These are phyloP conservation scores for Chalara sp. DNA, from an alignment of 2,329 filamentous ascomycete species.

Conservation along the genomic window DNA sequence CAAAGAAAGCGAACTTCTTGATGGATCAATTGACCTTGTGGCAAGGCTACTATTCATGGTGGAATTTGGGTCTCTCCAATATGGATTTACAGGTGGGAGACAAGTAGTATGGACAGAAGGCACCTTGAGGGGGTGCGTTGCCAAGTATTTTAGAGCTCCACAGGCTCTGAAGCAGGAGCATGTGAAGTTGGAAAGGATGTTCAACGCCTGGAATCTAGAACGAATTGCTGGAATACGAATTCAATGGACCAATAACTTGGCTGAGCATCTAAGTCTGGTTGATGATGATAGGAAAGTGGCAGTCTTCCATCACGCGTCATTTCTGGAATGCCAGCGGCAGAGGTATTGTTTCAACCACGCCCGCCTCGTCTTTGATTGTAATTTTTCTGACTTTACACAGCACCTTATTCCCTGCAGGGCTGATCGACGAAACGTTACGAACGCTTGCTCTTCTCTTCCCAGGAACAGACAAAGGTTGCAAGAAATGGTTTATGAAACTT, in stretches of 20 bases:
- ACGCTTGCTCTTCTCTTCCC: conserved; percentile 33
- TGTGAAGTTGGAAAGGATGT: conserved; percentile 16
- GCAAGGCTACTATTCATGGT: conserved; percentile 9
- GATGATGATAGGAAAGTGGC: conserved; percentile 32
- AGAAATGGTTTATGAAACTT: conserved; percentile 19
- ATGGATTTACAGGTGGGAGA: conserved; percentile 5
- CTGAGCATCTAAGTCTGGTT: conserved; percentile 33
- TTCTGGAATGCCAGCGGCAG: conserved; percentile 26
- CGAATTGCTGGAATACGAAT: conserved; percentile 31
- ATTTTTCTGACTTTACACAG: conserved; percentile 10
- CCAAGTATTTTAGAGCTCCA: conserved; percentile 1
- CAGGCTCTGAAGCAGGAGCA: not conserved
- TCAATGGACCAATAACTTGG: conserved; percentile 32
- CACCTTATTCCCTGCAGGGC: conserved; percentile 23
- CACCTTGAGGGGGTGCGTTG: not conserved
- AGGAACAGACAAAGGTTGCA: conserved; percentile 14
- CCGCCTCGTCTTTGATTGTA: not conserved
- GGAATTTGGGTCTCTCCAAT: conserved; percentile 4
- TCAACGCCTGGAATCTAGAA: conserved; percentile 20
- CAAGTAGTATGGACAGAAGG: conserved; percentile 4
- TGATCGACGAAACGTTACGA: conserved; percentile 30
- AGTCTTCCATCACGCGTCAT: conserved; percentile 35
- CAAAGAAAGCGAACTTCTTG: conserved; percentile 1
- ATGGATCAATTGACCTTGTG: conserved; percentile 10
- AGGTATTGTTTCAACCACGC: not conserved